Evolutionary conservation across 129 eudicot species (phyloP).

Genomic region (Mikania micrantha): DNA sequence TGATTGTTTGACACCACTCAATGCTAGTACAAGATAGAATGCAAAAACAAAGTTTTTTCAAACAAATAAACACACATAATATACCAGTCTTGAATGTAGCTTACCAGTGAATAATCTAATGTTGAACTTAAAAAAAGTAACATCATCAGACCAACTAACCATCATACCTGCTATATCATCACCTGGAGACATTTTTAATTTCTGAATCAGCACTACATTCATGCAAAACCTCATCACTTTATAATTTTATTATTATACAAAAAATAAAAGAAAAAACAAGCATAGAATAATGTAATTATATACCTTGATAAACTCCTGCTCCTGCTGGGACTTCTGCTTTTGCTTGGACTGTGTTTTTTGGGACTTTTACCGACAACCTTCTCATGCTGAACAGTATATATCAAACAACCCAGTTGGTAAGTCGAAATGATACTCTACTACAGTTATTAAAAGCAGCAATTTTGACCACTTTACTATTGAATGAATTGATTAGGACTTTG

Average conservation of each 20-base stretch:
- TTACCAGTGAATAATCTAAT: too few relatives aligned
- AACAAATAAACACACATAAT: too few relatives aligned
- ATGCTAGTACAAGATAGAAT: too few relatives aligned
- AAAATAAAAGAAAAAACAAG: not conserved
- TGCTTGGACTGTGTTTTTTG: conserved; percentile 42
- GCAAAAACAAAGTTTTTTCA: too few relatives aligned
- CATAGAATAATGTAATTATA: not conserved
- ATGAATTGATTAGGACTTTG: not conserved
- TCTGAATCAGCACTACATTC: not conserved
- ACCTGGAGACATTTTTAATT: conserved; percentile 1
- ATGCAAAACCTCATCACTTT: not conserved
- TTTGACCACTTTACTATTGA: not conserved
- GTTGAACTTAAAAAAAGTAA: not conserved
- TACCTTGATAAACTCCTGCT: conserved; percentile 73
- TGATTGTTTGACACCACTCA: too few relatives aligned
- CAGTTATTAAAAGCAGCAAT: not conserved
- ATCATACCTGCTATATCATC: not conserved
- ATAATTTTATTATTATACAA: too few relatives aligned
- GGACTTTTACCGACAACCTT: conserved; percentile 66
- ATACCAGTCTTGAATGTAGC: not conserved
- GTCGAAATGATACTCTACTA: not conserved
- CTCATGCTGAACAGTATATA: conserved; percentile 27
- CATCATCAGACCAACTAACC: conserved; percentile 4
- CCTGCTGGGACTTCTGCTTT: conserved; percentile 46
- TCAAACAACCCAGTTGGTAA: too few relatives aligned